Percentiles rank a stretch among this genome's conserved stretches.
phyloP scores from a whole-genome alignment of 1,139 yeast species.

The Blastobotrys persicus region DNA sequence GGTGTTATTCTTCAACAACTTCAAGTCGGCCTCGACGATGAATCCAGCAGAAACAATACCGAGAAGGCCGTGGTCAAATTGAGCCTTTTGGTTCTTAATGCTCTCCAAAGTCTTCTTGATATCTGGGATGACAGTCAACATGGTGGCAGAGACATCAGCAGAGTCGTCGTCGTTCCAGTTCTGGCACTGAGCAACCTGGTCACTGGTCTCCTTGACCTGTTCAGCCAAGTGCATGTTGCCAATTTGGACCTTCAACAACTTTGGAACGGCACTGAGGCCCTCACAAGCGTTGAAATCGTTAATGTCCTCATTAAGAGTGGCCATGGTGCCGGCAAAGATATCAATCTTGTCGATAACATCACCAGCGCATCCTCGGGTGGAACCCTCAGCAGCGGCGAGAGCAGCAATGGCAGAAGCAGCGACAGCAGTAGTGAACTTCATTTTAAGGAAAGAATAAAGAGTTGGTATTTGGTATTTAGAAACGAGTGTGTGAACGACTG shows the following conservation, averaged over 20 bases:
- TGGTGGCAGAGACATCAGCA: conserved; percentile 15
- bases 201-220: conserved; percentile 16
- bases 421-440: no score
- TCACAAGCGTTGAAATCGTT: conserved; percentile 5
- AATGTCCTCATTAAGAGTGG: neutral
- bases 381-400: neutral
- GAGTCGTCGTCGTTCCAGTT: conserved; percentile 14
- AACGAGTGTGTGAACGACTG: no score
- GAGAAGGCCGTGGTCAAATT: conserved; percentile 23
- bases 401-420: neutral
- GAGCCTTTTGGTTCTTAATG: conserved; percentile 20
- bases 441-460: no score
- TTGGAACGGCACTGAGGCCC: conserved; percentile 19
- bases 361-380: neutral
- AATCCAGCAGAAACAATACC: conserved; percentile 21
- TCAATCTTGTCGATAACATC: conserved; percentile 1
- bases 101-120: conserved; percentile 19
- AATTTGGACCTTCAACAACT: conserved; percentile 19
- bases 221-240: conserved; percentile 13
- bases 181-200: conserved; percentile 10
- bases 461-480: no score
- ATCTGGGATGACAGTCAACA: conserved; percentile 18
- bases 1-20: conserved; percentile 17
- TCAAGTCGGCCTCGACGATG: conserved; percentile 19
- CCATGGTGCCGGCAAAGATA: neutral